Base-by-base conservation (phyloP, 805 yeast genomes). In the Nakazawaea sp. region DNA sequence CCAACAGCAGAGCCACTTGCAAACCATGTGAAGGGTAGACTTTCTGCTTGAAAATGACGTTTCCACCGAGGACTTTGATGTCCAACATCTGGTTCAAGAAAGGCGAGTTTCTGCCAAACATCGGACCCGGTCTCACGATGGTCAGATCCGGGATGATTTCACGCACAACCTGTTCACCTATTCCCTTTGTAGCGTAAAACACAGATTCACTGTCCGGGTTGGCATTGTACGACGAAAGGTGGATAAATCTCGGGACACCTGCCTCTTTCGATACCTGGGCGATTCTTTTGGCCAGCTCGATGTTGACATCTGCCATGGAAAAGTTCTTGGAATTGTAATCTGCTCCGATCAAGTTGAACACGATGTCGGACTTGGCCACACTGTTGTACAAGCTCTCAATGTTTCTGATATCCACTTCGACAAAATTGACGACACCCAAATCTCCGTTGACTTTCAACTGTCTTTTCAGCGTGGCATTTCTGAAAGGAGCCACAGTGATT, bases 361-460 rank as follows among this genome's bases (percentile, higher is more conserved):
- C 95, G 40, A 86, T 81, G 54, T 86, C 95, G 3, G 90, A 78
- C 59, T 81, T 78, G 47, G 80, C 78, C 30, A 86, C 86, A 9
- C 85, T 65, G 46, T 82, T 84, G 55, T 82, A 83, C 45, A 86
- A 78, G 11, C 87, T 75, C 51, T 78, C 64, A 50, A 82, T 47
- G 64, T 86, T 86, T 59, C 95, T 70, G 45, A 86, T 64, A 57
- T 86, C 95, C 51, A 83, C 75, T 59, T 86, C 95, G 45, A 83
- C 75, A 57, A 78, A 80, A 61, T 81, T 82, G 21, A 86, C 87
- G 30, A 86, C 95, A 23, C 95, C 95, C 46, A 85, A 72, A 58
- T 86, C 95, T 32, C 95, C 95, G 33, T 79, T 70, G 38, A 82
- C 84, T 62, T 84, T 86, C 49, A 86, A 67, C 53, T 81, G 84